Evolutionary conservation across 805 yeast genomes (phyloP).

Genomic region (Candida koratica): DNA sequence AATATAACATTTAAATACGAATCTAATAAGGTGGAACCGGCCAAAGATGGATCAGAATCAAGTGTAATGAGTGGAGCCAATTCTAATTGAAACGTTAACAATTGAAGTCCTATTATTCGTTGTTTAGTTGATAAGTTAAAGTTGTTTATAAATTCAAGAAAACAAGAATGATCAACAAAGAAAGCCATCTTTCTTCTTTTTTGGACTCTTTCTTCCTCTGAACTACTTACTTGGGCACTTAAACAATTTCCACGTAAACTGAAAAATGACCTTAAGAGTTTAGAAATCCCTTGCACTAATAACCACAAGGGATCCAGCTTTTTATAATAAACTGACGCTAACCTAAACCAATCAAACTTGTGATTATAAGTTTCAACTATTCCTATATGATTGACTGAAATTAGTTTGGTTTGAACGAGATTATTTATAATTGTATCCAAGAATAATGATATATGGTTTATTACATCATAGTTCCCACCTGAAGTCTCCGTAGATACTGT

Average conservation of each 20-base stretch:
- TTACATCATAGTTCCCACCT: too few relatives aligned
- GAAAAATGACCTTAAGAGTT: constrained; percentile 29
- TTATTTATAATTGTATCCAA: neutral
- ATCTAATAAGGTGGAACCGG: neutral
- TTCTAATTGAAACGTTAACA: constrained; percentile 7
- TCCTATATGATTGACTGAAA: neutral
- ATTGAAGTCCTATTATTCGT: constrained; percentile 1
- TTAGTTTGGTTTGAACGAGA: neutral
- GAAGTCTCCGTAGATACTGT: too few relatives aligned
- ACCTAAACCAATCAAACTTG: constrained; percentile 22
- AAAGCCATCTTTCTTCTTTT: constrained; percentile 4
- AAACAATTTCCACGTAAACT: too few relatives aligned
- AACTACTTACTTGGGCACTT: neutral
- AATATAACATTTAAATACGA: neutral
- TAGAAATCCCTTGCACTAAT: constrained; percentile 29
- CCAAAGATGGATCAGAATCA: neutral
- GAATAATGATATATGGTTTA: neutral
- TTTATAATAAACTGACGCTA: constrained; percentile 22
- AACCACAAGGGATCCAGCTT: constrained; percentile 38
- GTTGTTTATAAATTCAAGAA: constrained; percentile 1
- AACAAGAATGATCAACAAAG: neutral
- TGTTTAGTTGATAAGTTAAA: neutral
- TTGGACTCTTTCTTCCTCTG: neutral
- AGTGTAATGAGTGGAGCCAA: neutral
- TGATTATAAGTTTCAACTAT: neutral